Evolutionary conservation across 108 stramenopile genomes (phyloP).

Genomic region (Cafeteria roenbergensis): DNA sequence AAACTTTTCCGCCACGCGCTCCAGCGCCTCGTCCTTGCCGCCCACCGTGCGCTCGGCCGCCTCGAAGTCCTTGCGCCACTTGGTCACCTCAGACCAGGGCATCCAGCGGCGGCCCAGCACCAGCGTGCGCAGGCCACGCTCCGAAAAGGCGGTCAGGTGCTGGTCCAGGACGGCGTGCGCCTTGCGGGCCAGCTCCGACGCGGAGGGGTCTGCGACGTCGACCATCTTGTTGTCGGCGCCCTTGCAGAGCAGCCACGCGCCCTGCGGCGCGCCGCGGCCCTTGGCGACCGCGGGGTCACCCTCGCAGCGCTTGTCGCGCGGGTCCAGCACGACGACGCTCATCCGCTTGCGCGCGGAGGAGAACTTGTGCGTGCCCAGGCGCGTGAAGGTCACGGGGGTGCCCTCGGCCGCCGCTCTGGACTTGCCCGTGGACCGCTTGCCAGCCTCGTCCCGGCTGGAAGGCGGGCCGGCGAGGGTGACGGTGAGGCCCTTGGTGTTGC

Average conservation of each 20-base stretch:
- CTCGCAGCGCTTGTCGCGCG: slow-evolving; percentile 24
- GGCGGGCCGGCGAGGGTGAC: neutral
- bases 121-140: slow-evolving; percentile 79
- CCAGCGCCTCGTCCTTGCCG: slow-evolving; percentile 34
- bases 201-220: no score
- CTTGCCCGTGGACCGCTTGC: no score
- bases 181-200: no score
- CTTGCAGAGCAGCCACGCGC: no score
- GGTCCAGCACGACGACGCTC: slow-evolving; percentile 30
- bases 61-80: slow-evolving; percentile 59
- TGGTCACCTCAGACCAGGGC: slow-evolving; percentile 52
- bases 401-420: neutral
- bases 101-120: slow-evolving; percentile 70
- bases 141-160: slow-evolving; percentile 53
- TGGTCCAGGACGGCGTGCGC: slow-evolving; percentile 2
- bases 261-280: no score
- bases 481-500: neutral
- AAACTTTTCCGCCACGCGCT: slow-evolving; percentile 53
- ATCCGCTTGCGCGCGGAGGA: slow-evolving; percentile 36
- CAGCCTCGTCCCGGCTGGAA: neutral
- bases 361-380: slow-evolving; percentile 7
- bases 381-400: neutral
- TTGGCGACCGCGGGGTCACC: slow-evolving; percentile 43
- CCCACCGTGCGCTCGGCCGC: slow-evolving; percentile 28
- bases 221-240: neutral